Percentiles rank a stretch among this genome's conserved stretches.
These are phyloP conservation scores for Dipteronia dyeriana DNA, from an alignment of 345 rosid genomes.

Conservation along the genomic window DNA sequence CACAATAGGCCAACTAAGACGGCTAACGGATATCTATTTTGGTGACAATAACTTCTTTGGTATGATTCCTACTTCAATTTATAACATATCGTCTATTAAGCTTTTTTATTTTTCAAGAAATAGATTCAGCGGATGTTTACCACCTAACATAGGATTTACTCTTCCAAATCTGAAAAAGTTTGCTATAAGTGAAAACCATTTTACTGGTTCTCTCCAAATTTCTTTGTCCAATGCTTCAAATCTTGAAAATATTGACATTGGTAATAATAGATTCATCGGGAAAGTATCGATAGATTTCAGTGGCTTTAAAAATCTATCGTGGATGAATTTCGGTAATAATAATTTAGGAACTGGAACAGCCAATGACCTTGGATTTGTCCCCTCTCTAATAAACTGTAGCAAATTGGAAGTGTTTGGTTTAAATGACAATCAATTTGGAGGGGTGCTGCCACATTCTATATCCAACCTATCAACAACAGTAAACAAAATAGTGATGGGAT, in stretches of 20 bases:
- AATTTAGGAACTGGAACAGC: too few relatives aligned
- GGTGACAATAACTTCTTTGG: slow-evolving; percentile 6
- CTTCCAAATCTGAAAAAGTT: slow-evolving; percentile 21
- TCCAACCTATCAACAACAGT: slow-evolving; percentile 8
- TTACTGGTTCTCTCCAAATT: slow-evolving; percentile 1
- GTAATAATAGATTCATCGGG: not conserved
- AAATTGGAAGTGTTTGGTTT: not conserved
- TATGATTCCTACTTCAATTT: too few relatives aligned
- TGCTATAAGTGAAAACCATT: not conserved
- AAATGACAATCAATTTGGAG: not conserved
- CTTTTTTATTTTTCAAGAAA: not conserved
- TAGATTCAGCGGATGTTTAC: slow-evolving; percentile 13
- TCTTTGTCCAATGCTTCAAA: slow-evolving; percentile 17
- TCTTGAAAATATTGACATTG: not conserved
- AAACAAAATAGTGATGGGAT: not conserved
- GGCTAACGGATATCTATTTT: not conserved
- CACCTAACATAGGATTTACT: slow-evolving; percentile 15
- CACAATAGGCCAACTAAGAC: not conserved
- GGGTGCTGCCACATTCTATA: slow-evolving; percentile 10
- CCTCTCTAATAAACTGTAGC: not conserved
- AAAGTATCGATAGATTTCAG: not conserved
- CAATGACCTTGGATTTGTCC: not conserved
- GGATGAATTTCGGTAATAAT: not conserved
- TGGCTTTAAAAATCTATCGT: not conserved
- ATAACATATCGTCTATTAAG: slow-evolving; percentile 16